Evolutionary conservation across 208 protist species (phyloP), one percentile per base, ranked within the genome.

Genomic region (Leishmania amazonensis): DNA sequence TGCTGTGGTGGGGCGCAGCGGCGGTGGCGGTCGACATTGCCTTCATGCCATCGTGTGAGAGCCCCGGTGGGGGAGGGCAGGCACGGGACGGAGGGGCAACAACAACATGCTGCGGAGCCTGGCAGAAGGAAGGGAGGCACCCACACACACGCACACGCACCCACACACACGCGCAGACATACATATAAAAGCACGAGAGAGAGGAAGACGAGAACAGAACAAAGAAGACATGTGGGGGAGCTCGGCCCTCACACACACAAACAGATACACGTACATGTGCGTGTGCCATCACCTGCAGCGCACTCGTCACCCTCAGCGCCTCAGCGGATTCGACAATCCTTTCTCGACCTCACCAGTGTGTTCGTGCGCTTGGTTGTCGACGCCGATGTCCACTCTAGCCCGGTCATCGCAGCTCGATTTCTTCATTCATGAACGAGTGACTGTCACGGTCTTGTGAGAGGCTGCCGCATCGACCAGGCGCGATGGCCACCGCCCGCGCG

Each of bases 321-420:
- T 4, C n/a, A 38, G 31, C 11, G n/a, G 60, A 38, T 15, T 19
- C 60, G n/a, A 19, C 4, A 67, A 11, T 38, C 60, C n/a, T 19
- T 67, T 6, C 8, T 17, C n/a, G 0, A 40, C 60, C 60, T 67
- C 60, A 19, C 17, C 28, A 38, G 2, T 3, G n/a, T 7, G 6
- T n/a, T 38, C 40, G 24, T 8, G 57, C 60, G 40, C 11, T 3
- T 31, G n/a, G n/a, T 21, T 31, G 60, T 38, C 8, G 31, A 67
- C n/a, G 60, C n/a, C 11, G 9, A 67, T 67, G n/a, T 4, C n/a
- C n/a, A 19, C 31, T 15, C 9, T 5, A 45, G 13, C 40, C 2
- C 42, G 15, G n/a, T 80, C 64, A 85, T 28, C 81, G 81, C 21
- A 85, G 81, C 45, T 81, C 76, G 11, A 80, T 62, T 15, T 85